Conservation (phyloP, 1,284 basidiomycete genomes). For the Peniophora sp. region DNA sequence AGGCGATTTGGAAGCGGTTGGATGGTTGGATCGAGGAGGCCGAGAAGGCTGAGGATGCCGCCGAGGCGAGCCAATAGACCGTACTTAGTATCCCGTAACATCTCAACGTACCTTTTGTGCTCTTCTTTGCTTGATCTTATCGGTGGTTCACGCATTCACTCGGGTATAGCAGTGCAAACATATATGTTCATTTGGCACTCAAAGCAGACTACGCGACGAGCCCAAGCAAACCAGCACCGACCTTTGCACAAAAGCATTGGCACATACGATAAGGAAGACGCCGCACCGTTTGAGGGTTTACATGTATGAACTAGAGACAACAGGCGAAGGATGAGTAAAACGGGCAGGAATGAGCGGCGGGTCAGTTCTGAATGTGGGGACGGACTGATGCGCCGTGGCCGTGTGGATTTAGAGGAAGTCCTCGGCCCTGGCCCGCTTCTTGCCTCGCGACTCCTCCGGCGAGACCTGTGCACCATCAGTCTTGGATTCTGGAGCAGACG, state of each 20-base stretch:
- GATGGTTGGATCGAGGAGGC: slow-evolving; percentile 42
- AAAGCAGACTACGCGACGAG: too few species aligned
- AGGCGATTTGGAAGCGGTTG: slow-evolving; percentile 49
- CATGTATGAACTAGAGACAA: slow-evolving; percentile 1
- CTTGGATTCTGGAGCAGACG: slow-evolving; percentile 21
- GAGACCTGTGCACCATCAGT: slow-evolving; percentile 16
- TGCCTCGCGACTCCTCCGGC: slow-evolving; percentile 57
- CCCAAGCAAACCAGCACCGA: too few species aligned
- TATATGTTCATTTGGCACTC: neutral
- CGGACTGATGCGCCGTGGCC: neutral
- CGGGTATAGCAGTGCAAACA: neutral
- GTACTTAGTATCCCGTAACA: too few species aligned
- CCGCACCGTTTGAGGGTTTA: slow-evolving; percentile 4
- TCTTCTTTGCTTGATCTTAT: neutral
- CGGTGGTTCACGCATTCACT: neutral
- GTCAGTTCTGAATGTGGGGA: neutral
- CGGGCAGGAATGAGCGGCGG: slow-evolving; percentile 3
- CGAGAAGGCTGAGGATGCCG: slow-evolving; percentile 6
- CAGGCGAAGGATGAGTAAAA: neutral
- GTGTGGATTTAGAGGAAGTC: slow-evolving; percentile 53
- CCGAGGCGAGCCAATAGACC: too few species aligned
- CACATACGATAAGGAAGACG: too few species aligned
- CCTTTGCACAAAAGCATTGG: too few species aligned
- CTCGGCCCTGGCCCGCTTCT: slow-evolving; percentile 72
- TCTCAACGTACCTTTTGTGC: neutral